A percentile compares a stretch with the other conserved stretches of the same genome.
These are phyloP conservation scores for Aristolochia californica DNA, from an alignment of 164 flowering plant genomes.

Conservation along the genomic window DNA sequence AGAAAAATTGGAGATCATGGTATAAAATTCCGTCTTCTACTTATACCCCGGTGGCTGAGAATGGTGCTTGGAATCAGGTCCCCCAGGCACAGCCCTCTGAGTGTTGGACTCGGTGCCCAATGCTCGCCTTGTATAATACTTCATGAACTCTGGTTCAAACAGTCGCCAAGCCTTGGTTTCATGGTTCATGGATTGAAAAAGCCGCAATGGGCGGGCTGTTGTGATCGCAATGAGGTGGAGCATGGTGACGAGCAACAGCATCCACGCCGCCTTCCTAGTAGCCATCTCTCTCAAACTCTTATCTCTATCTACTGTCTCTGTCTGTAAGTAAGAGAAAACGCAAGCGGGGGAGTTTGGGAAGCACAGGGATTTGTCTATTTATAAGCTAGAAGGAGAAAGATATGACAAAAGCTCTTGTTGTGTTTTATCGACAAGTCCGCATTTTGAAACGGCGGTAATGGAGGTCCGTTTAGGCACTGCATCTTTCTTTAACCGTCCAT, in stretches of 20 bases:
- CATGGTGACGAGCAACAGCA: not conserved
- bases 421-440: not conserved
- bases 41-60: not conserved
- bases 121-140: not conserved
- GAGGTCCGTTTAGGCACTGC: not conserved
- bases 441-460: conserved; percentile 1
- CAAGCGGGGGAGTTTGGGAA: conserved; percentile 2
- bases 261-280: not conserved
- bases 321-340: not conserved
- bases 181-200: too few relatives aligned
- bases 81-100: conserved; percentile 6
- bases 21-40: too few relatives aligned
- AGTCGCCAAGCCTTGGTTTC: not conserved
- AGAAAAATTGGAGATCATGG: too few relatives aligned
- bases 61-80: conserved; percentile 6
- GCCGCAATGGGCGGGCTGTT: not conserved
- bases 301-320: too few relatives aligned
- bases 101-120: not conserved
- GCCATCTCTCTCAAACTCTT: conserved; percentile 1
- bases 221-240: not conserved
- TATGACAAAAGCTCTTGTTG: not conserved
- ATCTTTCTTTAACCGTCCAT: conserved; percentile 1
- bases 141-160: not conserved
- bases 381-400: not conserved
- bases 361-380: not conserved